phyloP scores from a whole-genome alignment of 106 monocot species.

The Dendrobium officinale region DNA sequence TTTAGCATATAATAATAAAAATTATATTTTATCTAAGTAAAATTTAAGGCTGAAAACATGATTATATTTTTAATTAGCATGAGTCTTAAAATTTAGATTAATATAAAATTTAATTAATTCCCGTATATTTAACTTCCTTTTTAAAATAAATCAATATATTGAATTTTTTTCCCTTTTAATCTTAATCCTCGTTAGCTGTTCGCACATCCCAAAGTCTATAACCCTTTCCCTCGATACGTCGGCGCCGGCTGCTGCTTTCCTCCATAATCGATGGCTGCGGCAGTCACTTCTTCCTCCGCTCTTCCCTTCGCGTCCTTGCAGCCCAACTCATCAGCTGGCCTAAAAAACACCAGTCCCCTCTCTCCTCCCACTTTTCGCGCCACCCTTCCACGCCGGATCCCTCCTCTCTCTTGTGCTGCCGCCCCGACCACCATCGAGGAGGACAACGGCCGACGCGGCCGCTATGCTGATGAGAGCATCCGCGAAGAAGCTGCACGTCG shows the following conservation, averaged over 20 bases:
- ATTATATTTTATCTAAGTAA: too few species aligned
- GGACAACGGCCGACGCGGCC: conserved; percentile 27
- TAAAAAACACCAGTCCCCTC: neutral
- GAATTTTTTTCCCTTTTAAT: too few species aligned
- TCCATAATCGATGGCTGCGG: conserved; percentile 2
- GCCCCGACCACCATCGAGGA: neutral
- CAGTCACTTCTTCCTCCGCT: neutral
- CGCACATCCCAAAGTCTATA: too few species aligned
- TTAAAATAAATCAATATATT: too few species aligned
- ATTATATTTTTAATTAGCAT: too few species aligned
- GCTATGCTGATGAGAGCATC: conserved; percentile 78
- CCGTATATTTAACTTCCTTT: too few species aligned
- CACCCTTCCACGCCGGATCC: neutral
- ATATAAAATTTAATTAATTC: too few species aligned
- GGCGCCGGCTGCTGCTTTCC: conserved; percentile 4
- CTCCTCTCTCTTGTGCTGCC: conserved; percentile 6
- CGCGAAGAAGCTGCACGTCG: conserved; percentile 71
- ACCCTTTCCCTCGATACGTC: neutral
- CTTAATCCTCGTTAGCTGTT: too few species aligned
- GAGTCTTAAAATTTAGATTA: too few species aligned
- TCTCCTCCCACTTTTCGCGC: neutral
- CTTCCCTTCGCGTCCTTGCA: neutral
- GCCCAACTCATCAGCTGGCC: neutral
- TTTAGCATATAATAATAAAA: too few species aligned
- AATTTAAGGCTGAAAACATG: too few species aligned